Evolutionary conservation across 2,329 filamentous ascomycete genomes (phyloP), one percentile per base, ranked within the genome.

Genomic region (Penicillium sp.): DNA sequence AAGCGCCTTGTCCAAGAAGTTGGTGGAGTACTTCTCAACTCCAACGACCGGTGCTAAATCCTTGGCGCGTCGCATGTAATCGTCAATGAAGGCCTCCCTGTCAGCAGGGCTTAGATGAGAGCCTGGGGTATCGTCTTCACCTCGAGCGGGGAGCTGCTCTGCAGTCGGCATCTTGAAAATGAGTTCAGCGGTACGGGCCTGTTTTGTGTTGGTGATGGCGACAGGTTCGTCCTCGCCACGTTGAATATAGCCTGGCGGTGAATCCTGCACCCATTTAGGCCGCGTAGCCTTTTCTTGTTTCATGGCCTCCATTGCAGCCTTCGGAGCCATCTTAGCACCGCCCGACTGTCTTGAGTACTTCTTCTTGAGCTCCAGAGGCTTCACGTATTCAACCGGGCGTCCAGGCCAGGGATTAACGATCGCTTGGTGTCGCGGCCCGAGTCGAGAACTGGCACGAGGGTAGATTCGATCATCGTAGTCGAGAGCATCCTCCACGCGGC

Each of bases 391-490:
- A n/a, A 98, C 89, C 0, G 93, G 89, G 57, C 87, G 87, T 5
- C 94, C 95, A 58, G 89, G 89, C 95, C 95, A 99, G 6, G 90
- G 84, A 52, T 85, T 82, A 37, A 97, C 91, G 68, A 88, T 89
- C 4, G 95, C 94, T 80, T 99, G 95, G 76, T 98, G 93, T 58
- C 93, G 88, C 10, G 93, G 92, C 7, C 95, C 95, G 40, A 98
- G 83, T 40, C 95, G 89, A 58, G 95, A 98, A 73, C 93, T 96
- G 16, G 95, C 94, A 66, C 95, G 89, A 8, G 95, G 95, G 73
- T 98, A 98, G 66, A 99, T 98, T 65, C 95, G 89, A 76, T 99
- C 95, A 72, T 99, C 95, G 73, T 97, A 96, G 75, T 99, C 95
- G 33, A 99, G 82, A 0, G 92, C 95, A 79, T 99, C 95, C 76